Base-by-base conservation (phyloP, 2,329 filamentous ascomycete species). In the Diaporthe ilicicola region DNA sequence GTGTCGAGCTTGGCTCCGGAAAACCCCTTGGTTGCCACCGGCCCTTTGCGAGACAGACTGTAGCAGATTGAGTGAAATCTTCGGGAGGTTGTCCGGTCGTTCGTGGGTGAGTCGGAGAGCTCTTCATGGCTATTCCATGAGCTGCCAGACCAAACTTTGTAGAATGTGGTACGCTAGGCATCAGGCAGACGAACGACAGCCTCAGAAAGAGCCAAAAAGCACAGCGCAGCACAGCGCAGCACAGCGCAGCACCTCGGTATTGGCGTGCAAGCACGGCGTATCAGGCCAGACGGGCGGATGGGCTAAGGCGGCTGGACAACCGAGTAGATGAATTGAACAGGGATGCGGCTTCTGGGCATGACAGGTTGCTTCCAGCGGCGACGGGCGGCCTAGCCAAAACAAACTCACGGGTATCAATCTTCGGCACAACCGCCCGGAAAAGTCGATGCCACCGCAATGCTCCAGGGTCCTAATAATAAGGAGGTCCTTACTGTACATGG, bases 341-440 rank as follows among this genome's bases (percentile, higher is more conserved):
- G 59, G 59, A 62, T 62, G 42, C 8, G 10, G 17, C 44, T 24
- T 62, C 59, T 62, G 42, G 27, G 42, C 19, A 48, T 62, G 59
- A 22, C 42, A 62, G 59, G 42, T 48, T 62, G 46, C 42, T 42
- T 34, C 42, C 42, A 34, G 59, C 42, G 13, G 59, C 44, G 59
- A 50, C n/a, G 48, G 32, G 50, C 12, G 42, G 59, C 8, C 44
- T 29, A 50, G 59, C 44, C 44, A 34, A 50, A 50, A 50, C 44
- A 50, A 44, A 42, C 44, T 50, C 59, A 19, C 44, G 29, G 59
- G 29, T 50, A 44, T 48, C 44, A 64, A 13, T 50, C 13, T 50
- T 64, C 59, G 59, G 59, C 44, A 64, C 59, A n/a, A 50, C 59
- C 59, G 59, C 29, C 19, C 59, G 44, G 44, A 50, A 64, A 19